phyloP scores from a whole-genome alignment of 75 land plant species.

The Sequoiadendron giganteum region DNA sequence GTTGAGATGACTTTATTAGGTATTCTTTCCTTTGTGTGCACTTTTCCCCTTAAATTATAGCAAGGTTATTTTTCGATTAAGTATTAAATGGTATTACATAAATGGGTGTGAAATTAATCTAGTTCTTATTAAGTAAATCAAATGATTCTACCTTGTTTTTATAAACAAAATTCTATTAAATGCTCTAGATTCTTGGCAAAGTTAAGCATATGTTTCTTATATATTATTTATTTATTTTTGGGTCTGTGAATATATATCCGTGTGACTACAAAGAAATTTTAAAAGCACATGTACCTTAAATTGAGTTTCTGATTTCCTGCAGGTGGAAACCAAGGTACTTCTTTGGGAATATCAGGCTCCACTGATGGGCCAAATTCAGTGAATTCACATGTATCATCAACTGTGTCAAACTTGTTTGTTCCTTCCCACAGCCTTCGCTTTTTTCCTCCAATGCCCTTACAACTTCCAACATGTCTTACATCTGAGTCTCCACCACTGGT shows the following conservation, averaged over 20 bases:
- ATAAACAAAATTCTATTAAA: neutral
- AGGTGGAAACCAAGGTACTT: constrained; percentile 49
- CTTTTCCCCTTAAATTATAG: neutral
- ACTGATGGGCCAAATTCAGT: constrained; percentile 65
- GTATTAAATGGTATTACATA: neutral
- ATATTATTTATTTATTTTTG: neutral
- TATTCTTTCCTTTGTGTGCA: neutral
- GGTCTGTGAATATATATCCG: neutral
- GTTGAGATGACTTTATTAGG: constrained; percentile 52
- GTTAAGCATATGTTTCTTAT: neutral
- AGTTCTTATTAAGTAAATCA: neutral
- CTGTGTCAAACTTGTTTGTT: constrained; percentile 78
- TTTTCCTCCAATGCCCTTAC: constrained; percentile 54
- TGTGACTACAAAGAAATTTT: neutral
- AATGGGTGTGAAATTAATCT: neutral
- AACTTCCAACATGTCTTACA: constrained; percentile 63
- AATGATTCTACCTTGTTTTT: neutral
- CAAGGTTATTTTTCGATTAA: constrained; percentile 4
- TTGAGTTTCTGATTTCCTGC: constrained; percentile 6
- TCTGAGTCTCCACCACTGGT: constrained; percentile 70
- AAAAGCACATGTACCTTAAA: neutral
- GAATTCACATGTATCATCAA: constrained; percentile 67
- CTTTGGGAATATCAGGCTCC: constrained; percentile 21
- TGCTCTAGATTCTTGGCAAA: neutral
- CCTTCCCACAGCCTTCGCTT: constrained; percentile 77